phyloP scores from a whole-genome alignment of 1,139 yeast genomes.

The Hemisphaericaspora subhashii region DNA sequence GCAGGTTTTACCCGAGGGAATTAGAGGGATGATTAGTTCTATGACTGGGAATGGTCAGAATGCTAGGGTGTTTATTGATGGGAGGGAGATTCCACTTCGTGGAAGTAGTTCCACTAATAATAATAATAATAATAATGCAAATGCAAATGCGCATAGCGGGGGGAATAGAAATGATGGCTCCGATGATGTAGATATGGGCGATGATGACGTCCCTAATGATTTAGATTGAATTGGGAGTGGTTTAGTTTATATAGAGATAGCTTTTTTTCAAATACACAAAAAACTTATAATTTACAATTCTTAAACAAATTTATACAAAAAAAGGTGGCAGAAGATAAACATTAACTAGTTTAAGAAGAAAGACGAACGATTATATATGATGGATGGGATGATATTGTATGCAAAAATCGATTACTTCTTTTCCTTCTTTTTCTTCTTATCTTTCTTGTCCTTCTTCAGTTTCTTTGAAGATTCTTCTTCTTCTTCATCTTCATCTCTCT shows the following conservation, averaged over 20 bases:
- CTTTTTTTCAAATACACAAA: not conserved
- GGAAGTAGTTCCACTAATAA: conserved; percentile 1
- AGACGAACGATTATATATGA: too few species aligned
- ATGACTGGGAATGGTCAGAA: conserved; percentile 4
- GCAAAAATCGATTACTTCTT: conserved; percentile 18
- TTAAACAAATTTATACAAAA: conserved; percentile 1
- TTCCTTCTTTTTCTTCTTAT: conserved; percentile 42
- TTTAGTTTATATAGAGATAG: not conserved
- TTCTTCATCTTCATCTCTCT: conserved; percentile 32
- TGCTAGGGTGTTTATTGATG: conserved; percentile 11
- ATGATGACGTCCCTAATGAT: conserved; percentile 9
- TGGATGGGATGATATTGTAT: too few species aligned
- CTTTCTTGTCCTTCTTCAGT: conserved; percentile 48
- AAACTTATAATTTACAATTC: conserved; percentile 5
- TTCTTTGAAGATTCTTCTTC: conserved; percentile 34
- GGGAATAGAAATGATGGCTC: not conserved
- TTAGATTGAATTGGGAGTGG: conserved; percentile 7
- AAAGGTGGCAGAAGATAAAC: too few species aligned
- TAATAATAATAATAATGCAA: not conserved
- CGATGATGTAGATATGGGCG: conserved; percentile 14
- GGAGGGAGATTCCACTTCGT: conserved; percentile 5
- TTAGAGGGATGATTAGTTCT: not conserved
- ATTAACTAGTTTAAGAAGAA: too few species aligned
- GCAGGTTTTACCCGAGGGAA: conserved; percentile 5
- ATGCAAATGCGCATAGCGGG: not conserved